Conservation (phyloP, 495 filamentous ascomycete genomes). For the Hyaloscypha hepaticicola region DNA sequence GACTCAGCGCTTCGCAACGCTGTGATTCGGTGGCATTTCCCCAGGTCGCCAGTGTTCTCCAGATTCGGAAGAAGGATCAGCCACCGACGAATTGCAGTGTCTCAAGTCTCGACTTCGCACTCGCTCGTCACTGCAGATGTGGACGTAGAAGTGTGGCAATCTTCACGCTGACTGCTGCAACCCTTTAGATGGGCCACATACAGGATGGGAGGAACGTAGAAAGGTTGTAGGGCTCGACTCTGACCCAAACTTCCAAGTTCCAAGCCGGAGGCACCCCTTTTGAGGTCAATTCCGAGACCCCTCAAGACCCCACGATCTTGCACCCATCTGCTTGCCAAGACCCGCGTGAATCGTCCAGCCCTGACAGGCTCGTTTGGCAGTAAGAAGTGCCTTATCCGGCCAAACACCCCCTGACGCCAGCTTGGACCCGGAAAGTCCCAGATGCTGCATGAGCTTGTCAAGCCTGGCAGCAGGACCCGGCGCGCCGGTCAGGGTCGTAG, state of each 20-base stretch:
- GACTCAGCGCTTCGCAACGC: background rate
- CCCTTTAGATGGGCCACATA: background rate
- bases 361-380: background rate
- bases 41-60: slow-evolving; percentile 4
- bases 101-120: background rate
- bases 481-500: slow-evolving; percentile 6
- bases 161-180: background rate
- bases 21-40: background rate
- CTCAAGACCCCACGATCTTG: background rate
- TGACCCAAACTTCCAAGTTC: background rate
- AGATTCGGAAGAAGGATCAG: background rate
- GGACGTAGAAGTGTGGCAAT: background rate
- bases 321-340: too few species aligned
- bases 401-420: background rate
- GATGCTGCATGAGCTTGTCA: slow-evolving; percentile 3
- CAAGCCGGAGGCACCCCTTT: too few species aligned
- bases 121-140: background rate
- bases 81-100: background rate
- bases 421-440: background rate
- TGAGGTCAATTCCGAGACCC: background rate
- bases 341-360: background rate
- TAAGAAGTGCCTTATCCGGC: background rate
- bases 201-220: background rate
- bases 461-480: slow-evolving; percentile 4
- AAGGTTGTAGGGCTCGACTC: background rate